Conservation (phyloP, 2,329 filamentous ascomycete genomes). For the Trichoderma endophyticum region DNA sequence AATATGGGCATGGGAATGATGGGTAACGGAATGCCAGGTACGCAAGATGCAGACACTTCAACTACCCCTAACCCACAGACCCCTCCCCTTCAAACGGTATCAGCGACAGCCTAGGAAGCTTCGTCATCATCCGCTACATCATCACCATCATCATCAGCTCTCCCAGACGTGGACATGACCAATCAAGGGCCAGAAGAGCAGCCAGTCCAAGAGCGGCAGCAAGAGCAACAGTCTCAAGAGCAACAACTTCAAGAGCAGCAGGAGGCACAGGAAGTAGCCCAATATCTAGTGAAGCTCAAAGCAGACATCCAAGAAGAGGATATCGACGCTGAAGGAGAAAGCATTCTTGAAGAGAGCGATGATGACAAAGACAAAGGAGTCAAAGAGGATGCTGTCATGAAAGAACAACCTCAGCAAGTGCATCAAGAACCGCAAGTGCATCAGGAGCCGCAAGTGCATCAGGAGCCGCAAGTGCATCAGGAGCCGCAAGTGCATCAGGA, state of each 20-base stretch:
- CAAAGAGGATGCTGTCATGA: not conserved
- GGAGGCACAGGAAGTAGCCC: not conserved
- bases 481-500: not conserved
- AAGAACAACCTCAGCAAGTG: not conserved
- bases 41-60: not conserved
- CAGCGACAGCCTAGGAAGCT: slow-evolving; percentile 6
- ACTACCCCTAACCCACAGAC: slow-evolving; percentile 18
- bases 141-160: not conserved
- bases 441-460: not conserved
- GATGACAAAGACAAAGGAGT: not conserved
- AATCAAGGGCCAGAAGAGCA: not conserved
- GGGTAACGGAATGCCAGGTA: slow-evolving; percentile 37
- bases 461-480: not conserved
- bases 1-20: slow-evolving; percentile 55
- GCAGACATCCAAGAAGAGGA: not conserved
- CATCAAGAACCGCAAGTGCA: not conserved
- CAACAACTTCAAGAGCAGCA: not conserved
- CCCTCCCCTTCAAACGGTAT: not conserved
- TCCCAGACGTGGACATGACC: not conserved
- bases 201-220: not conserved
- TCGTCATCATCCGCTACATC: not conserved
- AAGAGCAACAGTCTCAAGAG: not conserved
- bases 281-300: not conserved
- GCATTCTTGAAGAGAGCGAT: not conserved
- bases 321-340: not conserved